phyloP scores from a whole-genome alignment of 2,329 filamentous ascomycete species.

The Talaromyces funiculosus region DNA sequence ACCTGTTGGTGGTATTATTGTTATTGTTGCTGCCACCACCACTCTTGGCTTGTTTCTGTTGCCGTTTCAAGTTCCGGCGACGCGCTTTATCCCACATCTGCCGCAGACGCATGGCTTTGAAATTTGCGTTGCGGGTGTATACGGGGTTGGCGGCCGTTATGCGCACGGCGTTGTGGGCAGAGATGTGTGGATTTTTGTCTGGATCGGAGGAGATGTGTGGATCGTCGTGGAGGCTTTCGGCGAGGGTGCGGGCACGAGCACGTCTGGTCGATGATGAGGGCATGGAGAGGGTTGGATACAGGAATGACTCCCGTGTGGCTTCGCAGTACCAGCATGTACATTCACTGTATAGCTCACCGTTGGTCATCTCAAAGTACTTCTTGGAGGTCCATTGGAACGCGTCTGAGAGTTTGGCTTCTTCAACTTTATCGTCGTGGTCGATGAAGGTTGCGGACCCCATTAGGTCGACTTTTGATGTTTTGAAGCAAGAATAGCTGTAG shows the following conservation, averaged over 20 bases:
- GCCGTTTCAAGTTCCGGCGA: conserved; percentile 30
- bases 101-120: conserved; percentile 44
- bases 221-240: conserved; percentile 43
- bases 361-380: conserved; percentile 59
- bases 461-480: conserved; percentile 7
- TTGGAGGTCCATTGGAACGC: conserved; percentile 69
- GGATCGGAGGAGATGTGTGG: conserved; percentile 43
- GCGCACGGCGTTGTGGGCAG: conserved; percentile 63
- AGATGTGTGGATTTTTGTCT: conserved; percentile 63
- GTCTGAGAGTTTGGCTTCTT: conserved; percentile 57
- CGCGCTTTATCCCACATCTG: conserved; percentile 47
- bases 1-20: conserved; percentile 17
- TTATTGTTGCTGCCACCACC: not conserved
- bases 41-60: conserved; percentile 4
- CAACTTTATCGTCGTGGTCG: conserved; percentile 80
- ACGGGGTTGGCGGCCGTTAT: conserved; percentile 17
- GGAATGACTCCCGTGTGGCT: conserved; percentile 55
- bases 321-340: conserved; percentile 86
- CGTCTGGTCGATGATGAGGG: conserved; percentile 40
- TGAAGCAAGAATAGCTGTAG: conserved; percentile 51
- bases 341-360: conserved; percentile 63
- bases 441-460: conserved; percentile 51
- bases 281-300: conserved; percentile 39
- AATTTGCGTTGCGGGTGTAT: conserved; percentile 18
- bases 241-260: conserved; percentile 49